Evolutionary conservation across 805 yeast species (phyloP), one percentile per base, ranked within the genome.

Genomic region (Lipomyces mesembrius): DNA sequence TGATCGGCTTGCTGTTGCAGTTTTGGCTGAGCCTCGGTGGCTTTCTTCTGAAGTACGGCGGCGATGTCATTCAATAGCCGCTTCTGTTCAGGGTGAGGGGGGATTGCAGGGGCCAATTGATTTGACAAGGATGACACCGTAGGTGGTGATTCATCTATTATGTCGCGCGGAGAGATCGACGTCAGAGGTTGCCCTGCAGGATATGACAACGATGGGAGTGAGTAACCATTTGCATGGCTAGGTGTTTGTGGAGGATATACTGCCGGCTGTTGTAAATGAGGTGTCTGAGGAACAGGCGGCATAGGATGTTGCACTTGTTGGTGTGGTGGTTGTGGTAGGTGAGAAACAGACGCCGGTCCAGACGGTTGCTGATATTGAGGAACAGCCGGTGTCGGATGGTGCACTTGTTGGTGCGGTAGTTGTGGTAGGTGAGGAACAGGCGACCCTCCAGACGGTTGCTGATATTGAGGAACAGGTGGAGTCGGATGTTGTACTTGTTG

Each of bases 41-140:
- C 71, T 6, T 75, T 68, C 25, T 69, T 61, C 22, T 73, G 71
- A 12, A 81, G 66, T 59, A 71, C 60, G 3, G 63, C 60, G 2
- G 74, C 63, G 3, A 79, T 71, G 9, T 69, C 68, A 17, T 63
- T 67, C 29, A 74, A 67, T 1, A 76, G 73, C 37, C 71, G 71
- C 20, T 69, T 60, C 29, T 77, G 77, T 52, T 77, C 78, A 11
- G 82, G 83, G 37, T 76, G 73, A 7, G 79, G 79, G 0, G 82
- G 83, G 39, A 77, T 77, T 6, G 57, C 39, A 51, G 65, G 67
- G 14, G 64, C 66, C 22, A 60, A 63, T 14, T 61, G 63, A 12
- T 14, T 34, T 34, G 25, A 25, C 49, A 34, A 6, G 1, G 37
- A 11, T 34, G 49, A 17, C 29, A 25, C 46, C 14, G 59, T 43